phyloP scores from a whole-genome alignment of 1,284 basidiomycete genomes.

The Exsudoporus floridanus region DNA sequence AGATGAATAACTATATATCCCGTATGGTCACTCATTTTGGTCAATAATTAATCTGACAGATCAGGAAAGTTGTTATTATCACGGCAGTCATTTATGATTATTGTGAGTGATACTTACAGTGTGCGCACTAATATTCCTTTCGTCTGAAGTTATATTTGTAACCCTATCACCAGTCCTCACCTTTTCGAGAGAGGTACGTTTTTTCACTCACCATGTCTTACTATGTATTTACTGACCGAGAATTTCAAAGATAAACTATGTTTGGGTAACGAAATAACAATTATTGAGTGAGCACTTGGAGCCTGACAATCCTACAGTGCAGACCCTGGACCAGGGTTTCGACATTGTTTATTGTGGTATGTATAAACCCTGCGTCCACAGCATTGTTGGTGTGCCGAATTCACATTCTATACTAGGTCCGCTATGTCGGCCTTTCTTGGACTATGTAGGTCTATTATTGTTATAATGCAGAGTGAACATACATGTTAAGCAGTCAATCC shows the following conservation, averaged over 20 bases:
- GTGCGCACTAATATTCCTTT: no score
- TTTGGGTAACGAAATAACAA: conserved; percentile 8
- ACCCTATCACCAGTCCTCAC: conserved; percentile 5
- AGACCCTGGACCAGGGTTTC: conserved; percentile 11
- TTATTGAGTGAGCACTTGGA: no score
- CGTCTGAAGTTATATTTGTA: background rate
- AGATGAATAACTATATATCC: background rate
- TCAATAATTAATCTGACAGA: background rate
- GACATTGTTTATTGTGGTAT: conserved; percentile 6
- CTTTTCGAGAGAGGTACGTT: background rate
- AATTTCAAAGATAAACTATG: conserved; percentile 8
- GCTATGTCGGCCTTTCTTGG: conserved; percentile 9
- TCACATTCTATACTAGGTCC: conserved; percentile 4
- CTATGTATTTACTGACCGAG: background rate
- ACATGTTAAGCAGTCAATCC: background rate
- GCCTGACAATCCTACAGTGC: background rate
- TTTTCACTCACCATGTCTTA: background rate
- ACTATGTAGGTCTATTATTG: conserved; percentile 5
- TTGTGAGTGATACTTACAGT: background rate
- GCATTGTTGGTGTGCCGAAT: background rate
- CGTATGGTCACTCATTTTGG: background rate
- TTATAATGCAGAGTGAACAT: background rate
- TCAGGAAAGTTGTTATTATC: background rate
- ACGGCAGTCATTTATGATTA: conserved; percentile 7
- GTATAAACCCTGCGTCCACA: background rate